A percentile compares a stretch with the other conserved stretches of the same genome.
phyloP scores from a whole-genome alignment of 139 green algal genomes.

The Tetradesmus lagerheimii region DNA sequence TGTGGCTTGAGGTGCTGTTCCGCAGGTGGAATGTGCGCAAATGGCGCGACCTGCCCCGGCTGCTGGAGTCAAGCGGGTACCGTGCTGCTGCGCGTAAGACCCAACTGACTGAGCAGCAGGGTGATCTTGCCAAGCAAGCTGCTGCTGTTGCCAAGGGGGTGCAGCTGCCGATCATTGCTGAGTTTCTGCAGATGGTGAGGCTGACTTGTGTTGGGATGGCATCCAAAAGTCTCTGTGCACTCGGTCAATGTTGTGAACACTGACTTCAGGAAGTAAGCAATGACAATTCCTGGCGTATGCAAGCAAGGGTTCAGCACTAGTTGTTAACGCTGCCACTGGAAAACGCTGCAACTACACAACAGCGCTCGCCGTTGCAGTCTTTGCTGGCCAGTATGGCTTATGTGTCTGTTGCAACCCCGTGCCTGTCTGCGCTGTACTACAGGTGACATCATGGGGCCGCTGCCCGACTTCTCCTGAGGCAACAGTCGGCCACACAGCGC shows the following conservation, averaged over 20 bases:
- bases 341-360: too few species aligned
- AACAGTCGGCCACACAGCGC: neutral
- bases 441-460: neutral
- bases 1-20: conserved; percentile 19
- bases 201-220: too few species aligned
- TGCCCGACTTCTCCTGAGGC: neutral
- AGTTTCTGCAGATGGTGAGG: neutral
- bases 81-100: neutral
- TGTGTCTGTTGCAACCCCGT: too few species aligned
- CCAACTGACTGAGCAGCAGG: neutral
- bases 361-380: too few species aligned
- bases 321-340: too few species aligned
- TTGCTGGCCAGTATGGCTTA: too few species aligned
- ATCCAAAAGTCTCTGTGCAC: too few species aligned
- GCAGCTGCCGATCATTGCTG: neutral
- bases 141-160: neutral
- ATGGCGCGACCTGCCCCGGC: neutral
- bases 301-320: too few species aligned
- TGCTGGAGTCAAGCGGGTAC: neutral
- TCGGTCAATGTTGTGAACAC: too few species aligned
- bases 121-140: neutral
- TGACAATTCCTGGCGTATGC: too few species aligned
- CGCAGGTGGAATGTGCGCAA: neutral
- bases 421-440: neutral
- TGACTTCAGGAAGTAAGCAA: too few species aligned